Percentiles rank a stretch among this genome's conserved stretches.
Evolutionary conservation across 73 alveolate species (phyloP).

Genomic region (Tetrahymena malaccensis): DNA sequence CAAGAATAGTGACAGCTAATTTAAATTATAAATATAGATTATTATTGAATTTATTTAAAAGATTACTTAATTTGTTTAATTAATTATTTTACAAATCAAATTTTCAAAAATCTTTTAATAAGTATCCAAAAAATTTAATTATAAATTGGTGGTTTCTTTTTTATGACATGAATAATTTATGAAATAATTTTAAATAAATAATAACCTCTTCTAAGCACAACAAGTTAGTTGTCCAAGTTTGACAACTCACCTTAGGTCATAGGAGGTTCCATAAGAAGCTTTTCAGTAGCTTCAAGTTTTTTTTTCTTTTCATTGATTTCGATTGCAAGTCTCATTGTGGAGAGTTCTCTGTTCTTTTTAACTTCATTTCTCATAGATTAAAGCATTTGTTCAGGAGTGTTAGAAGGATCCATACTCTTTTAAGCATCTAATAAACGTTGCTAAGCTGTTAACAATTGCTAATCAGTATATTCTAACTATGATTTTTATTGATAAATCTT

Average conservation of each 20-base stretch:
- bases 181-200: background rate
- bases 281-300: constrained; percentile 69
- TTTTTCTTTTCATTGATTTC: constrained; percentile 83
- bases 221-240: constrained; percentile 70
- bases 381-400: constrained; percentile 74
- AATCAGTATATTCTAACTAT: constrained; percentile 77
- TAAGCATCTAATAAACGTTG: constrained; percentile 78
- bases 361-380: constrained; percentile 75
- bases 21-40: background rate
- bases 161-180: background rate
- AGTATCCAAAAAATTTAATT: background rate
- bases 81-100: background rate
- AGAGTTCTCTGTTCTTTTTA: constrained; percentile 80
- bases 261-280: constrained; percentile 81
- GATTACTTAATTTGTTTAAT: background rate
- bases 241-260: constrained; percentile 78
- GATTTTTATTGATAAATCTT: constrained; percentile 75
- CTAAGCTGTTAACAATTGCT: constrained; percentile 63
- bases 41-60: background rate
- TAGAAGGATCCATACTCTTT: constrained; percentile 62
- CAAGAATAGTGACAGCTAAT: constrained; percentile 61
- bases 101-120: background rate
- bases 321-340: constrained; percentile 79
- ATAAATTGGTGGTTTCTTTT: background rate
- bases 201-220: constrained; percentile 55